These are phyloP conservation scores for Orbilia blumenaviensis DNA, from an alignment of 2,329 filamentous ascomycete genomes.

Conservation along the genomic window DNA sequence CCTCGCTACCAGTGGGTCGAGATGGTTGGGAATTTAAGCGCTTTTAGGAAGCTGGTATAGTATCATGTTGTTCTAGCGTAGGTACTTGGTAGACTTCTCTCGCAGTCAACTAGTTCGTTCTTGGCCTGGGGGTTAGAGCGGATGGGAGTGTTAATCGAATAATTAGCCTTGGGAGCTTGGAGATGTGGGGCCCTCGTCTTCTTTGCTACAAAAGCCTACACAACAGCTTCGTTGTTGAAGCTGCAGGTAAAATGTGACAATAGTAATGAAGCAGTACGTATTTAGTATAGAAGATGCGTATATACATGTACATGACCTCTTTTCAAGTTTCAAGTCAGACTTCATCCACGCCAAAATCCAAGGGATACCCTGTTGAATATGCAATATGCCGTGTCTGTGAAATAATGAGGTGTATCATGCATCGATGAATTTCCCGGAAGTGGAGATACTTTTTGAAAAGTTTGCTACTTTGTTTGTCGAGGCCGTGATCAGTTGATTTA, in stretches of 20 bases:
- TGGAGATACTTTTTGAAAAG: not conserved
- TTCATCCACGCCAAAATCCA: not conserved
- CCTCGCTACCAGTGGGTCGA: not conserved
- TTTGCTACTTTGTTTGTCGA: not conserved
- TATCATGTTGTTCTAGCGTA: slow-evolving; percentile 25
- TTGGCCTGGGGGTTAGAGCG: not conserved
- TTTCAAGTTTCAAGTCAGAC: not conserved
- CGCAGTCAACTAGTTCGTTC: not conserved
- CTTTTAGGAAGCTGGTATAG: slow-evolving; percentile 34
- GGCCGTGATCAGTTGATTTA: slow-evolving; percentile 3
- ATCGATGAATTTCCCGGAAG: not conserved
- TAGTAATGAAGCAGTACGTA: too few species aligned
- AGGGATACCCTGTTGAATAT: not conserved
- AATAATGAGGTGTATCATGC: not conserved
- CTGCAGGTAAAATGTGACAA: too few species aligned
- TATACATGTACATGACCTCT: not conserved
- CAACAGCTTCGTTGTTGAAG: too few species aligned
- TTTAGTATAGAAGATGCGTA: not conserved
- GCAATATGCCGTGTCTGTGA: slow-evolving; percentile 11
- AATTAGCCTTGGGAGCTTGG: not conserved
- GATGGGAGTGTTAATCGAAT: not conserved
- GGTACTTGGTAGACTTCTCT: slow-evolving; percentile 4
- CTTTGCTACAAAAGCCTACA: too few species aligned
- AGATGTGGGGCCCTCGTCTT: too few species aligned
- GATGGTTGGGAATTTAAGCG: not conserved